Percentiles rank a stretch among this genome's conserved stretches.
These are phyloP conservation scores for Zygotorulaspora florentina DNA, from an alignment of 805 yeast species.

Conservation along the genomic window DNA sequence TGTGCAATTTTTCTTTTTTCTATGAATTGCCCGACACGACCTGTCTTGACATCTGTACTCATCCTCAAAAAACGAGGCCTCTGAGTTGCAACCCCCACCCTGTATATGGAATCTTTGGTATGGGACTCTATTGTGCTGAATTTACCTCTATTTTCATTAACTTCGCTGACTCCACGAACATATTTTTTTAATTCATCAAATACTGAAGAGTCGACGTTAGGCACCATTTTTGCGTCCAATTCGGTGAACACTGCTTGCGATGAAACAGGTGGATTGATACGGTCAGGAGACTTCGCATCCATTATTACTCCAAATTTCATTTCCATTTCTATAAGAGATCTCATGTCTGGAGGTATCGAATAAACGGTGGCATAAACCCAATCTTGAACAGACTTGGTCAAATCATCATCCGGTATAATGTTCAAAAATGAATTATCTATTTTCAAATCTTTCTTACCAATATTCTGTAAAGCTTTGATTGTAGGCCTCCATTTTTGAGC, in stretches of 20 bases:
- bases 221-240: slow-evolving; percentile 53
- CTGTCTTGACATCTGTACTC: slow-evolving; percentile 63
- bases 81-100: slow-evolving; percentile 59
- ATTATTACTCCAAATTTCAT: slow-evolving; percentile 68
- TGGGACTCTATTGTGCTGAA: slow-evolving; percentile 60
- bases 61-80: slow-evolving; percentile 62
- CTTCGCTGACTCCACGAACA: slow-evolving; percentile 50
- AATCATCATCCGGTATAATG: slow-evolving; percentile 72
- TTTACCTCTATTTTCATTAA: slow-evolving; percentile 47
- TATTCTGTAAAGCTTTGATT: slow-evolving; percentile 31
- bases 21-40: slow-evolving; percentile 62
- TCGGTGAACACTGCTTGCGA: slow-evolving; percentile 64
- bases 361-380: slow-evolving; percentile 84
- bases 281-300: slow-evolving; percentile 56
- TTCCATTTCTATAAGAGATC: slow-evolving; percentile 64
- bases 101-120: slow-evolving; percentile 58
- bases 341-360: slow-evolving; percentile 52
- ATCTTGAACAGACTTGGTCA: slow-evolving; percentile 74
- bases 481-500: slow-evolving; percentile 68
- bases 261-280: slow-evolving; percentile 61
- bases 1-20: slow-evolving; percentile 73
- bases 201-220: slow-evolving; percentile 62
- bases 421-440: slow-evolving; percentile 48
- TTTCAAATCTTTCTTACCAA: slow-evolving; percentile 32
- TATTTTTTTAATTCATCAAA: slow-evolving; percentile 54